Evolutionary conservation across 2,329 filamentous ascomycete species (phyloP).

Genomic region (Fusarium dlaminii): DNA sequence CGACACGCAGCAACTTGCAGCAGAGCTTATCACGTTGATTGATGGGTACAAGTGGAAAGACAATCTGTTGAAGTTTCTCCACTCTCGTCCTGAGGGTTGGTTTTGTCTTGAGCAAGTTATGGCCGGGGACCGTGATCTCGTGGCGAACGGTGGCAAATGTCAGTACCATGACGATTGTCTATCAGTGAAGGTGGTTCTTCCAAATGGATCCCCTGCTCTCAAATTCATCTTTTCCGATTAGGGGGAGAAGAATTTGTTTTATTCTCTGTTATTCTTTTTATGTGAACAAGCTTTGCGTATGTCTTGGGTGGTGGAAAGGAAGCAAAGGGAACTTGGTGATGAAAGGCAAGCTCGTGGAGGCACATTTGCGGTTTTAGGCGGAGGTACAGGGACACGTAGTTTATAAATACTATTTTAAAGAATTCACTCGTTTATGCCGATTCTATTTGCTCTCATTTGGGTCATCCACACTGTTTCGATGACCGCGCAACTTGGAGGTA

Average conservation of each 20-base stretch:
- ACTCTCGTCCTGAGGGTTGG: neutral
- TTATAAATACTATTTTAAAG: too few relatives aligned
- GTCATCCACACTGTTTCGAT: too few relatives aligned
- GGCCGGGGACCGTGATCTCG: accelerated
- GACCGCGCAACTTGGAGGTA: too few relatives aligned
- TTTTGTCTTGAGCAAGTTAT: neutral
- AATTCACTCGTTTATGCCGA: too few relatives aligned
- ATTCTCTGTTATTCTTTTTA: too few relatives aligned
- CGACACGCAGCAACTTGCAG: neutral
- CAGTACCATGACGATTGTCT: neutral
- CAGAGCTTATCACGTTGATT: neutral
- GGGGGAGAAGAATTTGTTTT: too few relatives aligned
- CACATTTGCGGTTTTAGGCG: too few relatives aligned
- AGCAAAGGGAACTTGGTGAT: too few relatives aligned
- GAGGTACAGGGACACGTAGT: too few relatives aligned
- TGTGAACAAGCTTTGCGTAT: too few relatives aligned
- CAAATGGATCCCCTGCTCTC: neutral
- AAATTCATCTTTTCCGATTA: neutral
- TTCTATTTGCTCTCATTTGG: too few relatives aligned
- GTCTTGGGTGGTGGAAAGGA: neutral
- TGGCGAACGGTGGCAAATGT: neutral
- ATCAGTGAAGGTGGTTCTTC: neutral
- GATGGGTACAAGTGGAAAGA: neutral
- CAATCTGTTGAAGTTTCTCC: neutral
- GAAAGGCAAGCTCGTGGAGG: neutral